Percentiles rank a stretch among this genome's conserved stretches.
phyloP scores from a whole-genome alignment of 805 yeast species.

The Sugiyamaella qingdaonensis region DNA sequence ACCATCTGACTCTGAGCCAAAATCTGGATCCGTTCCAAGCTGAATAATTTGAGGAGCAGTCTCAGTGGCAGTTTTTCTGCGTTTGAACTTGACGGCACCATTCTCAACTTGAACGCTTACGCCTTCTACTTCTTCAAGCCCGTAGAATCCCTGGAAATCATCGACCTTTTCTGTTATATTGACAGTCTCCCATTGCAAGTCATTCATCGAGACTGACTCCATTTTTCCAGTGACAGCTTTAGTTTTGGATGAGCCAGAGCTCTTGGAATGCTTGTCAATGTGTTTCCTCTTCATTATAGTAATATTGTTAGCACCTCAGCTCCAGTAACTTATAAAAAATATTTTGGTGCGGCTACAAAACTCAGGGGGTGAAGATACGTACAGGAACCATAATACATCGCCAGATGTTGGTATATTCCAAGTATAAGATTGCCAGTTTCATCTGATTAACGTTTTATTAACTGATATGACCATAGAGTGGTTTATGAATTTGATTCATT shows the following conservation, averaged over 20 bases:
- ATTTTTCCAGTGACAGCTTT: background rate
- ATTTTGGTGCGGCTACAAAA: background rate
- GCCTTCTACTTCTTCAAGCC: conserved; percentile 91
- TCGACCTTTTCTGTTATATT: conserved; percentile 78
- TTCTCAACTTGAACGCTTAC: conserved; percentile 73
- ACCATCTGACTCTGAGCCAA: background rate
- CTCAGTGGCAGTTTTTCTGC: conserved; percentile 32
- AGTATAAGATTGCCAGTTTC: no score
- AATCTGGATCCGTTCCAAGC: background rate
- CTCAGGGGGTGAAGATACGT: background rate
- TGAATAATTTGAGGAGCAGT: background rate
- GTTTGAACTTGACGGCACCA: conserved; percentile 51
- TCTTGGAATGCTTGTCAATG: background rate
- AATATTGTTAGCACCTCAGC: background rate
- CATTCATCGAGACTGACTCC: conserved; percentile 19
- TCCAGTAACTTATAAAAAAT: background rate
- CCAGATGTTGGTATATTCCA: no score
- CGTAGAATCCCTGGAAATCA: conserved; percentile 87
- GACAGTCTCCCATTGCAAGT: conserved; percentile 67
- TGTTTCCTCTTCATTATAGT: background rate
- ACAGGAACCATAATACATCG: no score
- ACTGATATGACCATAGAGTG: no score
- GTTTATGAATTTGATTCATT: no score
- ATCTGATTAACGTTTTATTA: no score
- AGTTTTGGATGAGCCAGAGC: background rate